Evolutionary conservation across 345 rosid species (phyloP), one percentile per base, ranked within the genome.

Genomic region (Citrus glauca): DNA sequence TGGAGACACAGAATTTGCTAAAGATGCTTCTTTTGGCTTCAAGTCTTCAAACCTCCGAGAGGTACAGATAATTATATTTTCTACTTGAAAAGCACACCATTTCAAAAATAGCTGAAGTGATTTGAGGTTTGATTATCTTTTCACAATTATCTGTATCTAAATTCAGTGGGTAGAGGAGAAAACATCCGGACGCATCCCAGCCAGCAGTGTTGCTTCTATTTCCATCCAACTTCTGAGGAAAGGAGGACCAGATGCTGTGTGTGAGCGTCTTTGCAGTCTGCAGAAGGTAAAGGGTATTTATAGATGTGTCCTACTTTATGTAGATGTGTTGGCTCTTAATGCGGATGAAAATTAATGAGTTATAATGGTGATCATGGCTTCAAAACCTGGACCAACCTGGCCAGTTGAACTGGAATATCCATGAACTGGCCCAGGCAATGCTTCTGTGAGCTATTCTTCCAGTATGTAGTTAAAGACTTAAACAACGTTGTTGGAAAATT

Each of bases 161-260:
- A 67, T 87, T 79, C 74, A 95, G 99, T 95, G 98, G 99, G 96
- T 92, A 20, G 98, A 95, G 81, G 99, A 93, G 87, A 95, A 95
- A 84, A 93, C 99, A 66, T 75, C 74, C 33, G 94, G 99, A 30
- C 72, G 79, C 62, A 84, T 92, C 82, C 88, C 91, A 76, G 94
- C 96, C 57, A 81, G 84, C 80, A 88, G 82, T 73, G 94, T 95
- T 64, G 73, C 87, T 55, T 95, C 99, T 30, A 85, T 95, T 80
- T 91, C 98, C 40, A 89, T 95, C 81, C 85, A 91, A 73, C 89
- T 93, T 73, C 75, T 95, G 81, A 86, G 99, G 80, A 90, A 86
- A 86, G 99, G 94, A 69, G 99, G 98, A 65, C 98, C 98, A 66
- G 89, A 88, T 84, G 99, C 97, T 28, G 94, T 95, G 81, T 89